phyloP scores from a whole-genome alignment of 2,329 filamentous ascomycete species.

The Ophiognomonia clavigignenti-juglandacearum region DNA sequence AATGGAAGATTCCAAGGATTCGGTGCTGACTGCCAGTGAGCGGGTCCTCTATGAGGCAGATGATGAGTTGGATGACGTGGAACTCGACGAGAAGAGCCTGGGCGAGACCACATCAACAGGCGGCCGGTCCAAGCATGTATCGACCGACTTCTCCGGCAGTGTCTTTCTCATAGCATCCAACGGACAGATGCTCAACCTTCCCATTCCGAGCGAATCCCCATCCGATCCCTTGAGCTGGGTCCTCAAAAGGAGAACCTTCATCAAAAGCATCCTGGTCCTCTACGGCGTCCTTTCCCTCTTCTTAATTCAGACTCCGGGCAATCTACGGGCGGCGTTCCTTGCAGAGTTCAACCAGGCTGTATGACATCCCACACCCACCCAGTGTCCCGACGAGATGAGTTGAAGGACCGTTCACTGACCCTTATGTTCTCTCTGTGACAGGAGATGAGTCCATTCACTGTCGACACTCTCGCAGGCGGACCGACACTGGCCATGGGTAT shows the following conservation, averaged over 20 bases:
- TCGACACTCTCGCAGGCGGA: conserved; percentile 23
- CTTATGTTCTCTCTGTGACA: too few species aligned
- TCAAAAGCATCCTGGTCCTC: conserved; percentile 17
- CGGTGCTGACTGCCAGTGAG: conserved; percentile 8
- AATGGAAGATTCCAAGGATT: neutral
- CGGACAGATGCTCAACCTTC: conserved; percentile 25
- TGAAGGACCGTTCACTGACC: neutral
- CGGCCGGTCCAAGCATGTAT: conserved; percentile 11
- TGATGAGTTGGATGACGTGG: neutral
- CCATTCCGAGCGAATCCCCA: conserved; percentile 26
- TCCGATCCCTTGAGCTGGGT: conserved; percentile 27
- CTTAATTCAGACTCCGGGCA: conserved; percentile 20
- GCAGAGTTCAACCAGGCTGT: conserved; percentile 21
- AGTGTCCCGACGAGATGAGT: neutral
- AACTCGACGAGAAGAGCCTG: neutral
- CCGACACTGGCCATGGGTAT: conserved; percentile 30
- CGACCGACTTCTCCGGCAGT: conserved; percentile 20
- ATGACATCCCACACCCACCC: neutral
- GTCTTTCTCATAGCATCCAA: conserved; percentile 29
- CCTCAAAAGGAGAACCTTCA: conserved; percentile 16
- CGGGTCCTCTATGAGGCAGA: conserved; percentile 9
- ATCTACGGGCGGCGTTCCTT: conserved; percentile 18
- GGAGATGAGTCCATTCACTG: conserved; percentile 21
- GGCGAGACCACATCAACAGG: conserved; percentile 6
- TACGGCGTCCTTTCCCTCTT: conserved; percentile 20